Evolutionary conservation across 2,329 filamentous ascomycete genomes (phyloP), one percentile per base, ranked within the genome.

Genomic region (Aspergillus fischeri): DNA sequence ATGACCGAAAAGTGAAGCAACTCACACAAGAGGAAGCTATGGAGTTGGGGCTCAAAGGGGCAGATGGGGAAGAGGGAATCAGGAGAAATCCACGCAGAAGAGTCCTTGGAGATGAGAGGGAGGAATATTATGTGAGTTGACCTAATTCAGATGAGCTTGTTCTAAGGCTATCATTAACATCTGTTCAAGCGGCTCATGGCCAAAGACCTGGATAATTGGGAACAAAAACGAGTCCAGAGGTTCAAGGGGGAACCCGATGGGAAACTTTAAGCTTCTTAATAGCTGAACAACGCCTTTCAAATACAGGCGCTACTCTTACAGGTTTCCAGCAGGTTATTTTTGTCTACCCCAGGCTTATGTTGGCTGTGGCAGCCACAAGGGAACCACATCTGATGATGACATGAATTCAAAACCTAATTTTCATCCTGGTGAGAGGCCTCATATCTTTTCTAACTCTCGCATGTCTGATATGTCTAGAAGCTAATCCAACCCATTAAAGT

Each of bases 141-240:
- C 28, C 42, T 35, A 25, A 27, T 10, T 45, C 44, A 24, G 28
- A 41, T n/a, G 20, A 25, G 25, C 24, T 11, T 17, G 38, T 24
- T 52, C 48, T 41, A 14, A 32, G 52, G n/a, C 28, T 24, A 52
- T 38, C 41, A 42, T 63, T 69, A 56, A 67, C 51, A 27, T 14
- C 53, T 47, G 51, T 8, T 53, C 27, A 74, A 94, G 90, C 85
- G 86, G 76, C 80, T 90, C 42, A 89, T 91, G 65, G 90, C 90
- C 32, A 96, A 95, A 74, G 94, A 97, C 71, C 78, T 97, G 60
- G 93, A 99, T 69, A 84, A 91, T 70, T 99, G 94, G 94, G 93
- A 97, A 73, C 94, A 97, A 77, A 95, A 94, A 77, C 86, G 95
- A 53, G 92, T 97, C 10, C 86, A 96, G 78, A 82, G 94, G 71